A percentile compares a stretch with the other conserved stretches of the same genome.
phyloP scores from a whole-genome alignment of 768 basidiomycete genomes.

The Mrakia frigida region DNA sequence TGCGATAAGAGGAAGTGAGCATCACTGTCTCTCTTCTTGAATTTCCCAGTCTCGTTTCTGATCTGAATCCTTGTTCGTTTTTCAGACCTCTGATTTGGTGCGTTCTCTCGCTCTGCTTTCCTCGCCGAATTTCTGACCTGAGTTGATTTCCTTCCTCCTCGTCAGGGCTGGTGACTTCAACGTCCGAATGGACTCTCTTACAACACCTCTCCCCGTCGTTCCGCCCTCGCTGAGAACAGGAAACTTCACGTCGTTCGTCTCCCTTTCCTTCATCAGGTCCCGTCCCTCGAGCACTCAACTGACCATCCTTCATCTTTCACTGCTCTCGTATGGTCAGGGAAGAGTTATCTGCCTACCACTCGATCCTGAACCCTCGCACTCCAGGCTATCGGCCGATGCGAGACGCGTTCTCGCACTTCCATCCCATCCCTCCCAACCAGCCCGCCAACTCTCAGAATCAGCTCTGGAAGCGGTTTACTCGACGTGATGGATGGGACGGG shows the following conservation, averaged over 20 bases:
- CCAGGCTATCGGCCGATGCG: not conserved
- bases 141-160: not conserved
- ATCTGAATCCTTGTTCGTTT: not conserved
- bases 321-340: not conserved
- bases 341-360: not conserved
- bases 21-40: not conserved
- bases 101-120: not conserved
- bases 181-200: constrained; percentile 2
- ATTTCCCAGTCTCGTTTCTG: not conserved
- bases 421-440: not conserved
- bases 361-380: too few relatives aligned
- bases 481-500: not conserved
- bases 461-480: not conserved
- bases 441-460: not conserved
- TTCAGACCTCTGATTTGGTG: not conserved
- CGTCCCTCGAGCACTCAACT: not conserved
- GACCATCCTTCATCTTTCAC: not conserved
- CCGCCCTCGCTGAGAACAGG: not conserved
- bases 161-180: not conserved
- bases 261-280: not conserved
- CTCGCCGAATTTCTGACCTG: not conserved
- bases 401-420: not conserved
- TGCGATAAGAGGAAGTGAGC: constrained; percentile 1
- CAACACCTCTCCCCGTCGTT: not conserved
- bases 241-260: not conserved